Percentiles rank a stretch among this genome's conserved stretches.
phyloP scores from a whole-genome alignment of 2,329 filamentous ascomycete species.

The Chrysosporium keratinophilum region DNA sequence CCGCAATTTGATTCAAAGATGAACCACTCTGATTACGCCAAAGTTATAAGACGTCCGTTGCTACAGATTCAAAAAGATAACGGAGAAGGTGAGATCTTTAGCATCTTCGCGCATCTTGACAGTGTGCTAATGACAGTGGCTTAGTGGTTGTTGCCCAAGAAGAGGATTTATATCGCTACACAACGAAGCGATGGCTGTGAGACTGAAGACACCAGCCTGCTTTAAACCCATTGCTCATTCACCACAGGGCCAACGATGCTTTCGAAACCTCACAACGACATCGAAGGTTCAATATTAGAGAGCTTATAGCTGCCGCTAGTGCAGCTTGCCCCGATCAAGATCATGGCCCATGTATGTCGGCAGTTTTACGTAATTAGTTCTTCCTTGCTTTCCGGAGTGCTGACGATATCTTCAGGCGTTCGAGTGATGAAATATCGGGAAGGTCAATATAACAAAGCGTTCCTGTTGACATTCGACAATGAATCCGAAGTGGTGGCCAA shows the following conservation, averaged over 20 bases:
- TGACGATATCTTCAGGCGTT: background rate
- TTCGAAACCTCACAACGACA: background rate
- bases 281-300: conserved; percentile 1
- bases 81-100: too few species aligned
- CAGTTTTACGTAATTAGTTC: background rate
- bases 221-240: background rate
- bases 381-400: too few species aligned
- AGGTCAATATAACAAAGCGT: conserved; percentile 22
- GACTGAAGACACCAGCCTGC: background rate
- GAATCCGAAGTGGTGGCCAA: conserved; percentile 24
- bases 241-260: background rate
- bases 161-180: conserved; percentile 10
- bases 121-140: too few species aligned
- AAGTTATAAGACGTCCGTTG: too few species aligned
- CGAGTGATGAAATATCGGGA: conserved; percentile 19
- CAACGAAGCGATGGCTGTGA: conserved; percentile 8
- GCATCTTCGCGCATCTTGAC: too few species aligned
- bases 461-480: conserved; percentile 22
- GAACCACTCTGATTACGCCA: too few species aligned
- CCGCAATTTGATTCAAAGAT: too few species aligned
- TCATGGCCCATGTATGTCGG: background rate
- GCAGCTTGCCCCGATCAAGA: background rate
- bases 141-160: conserved; percentile 3
- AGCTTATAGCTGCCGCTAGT: background rate
- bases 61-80: too few species aligned